These are phyloP conservation scores for Chimonanthus praecox DNA, from an alignment of 164 flowering plant genomes.

Conservation along the genomic window DNA sequence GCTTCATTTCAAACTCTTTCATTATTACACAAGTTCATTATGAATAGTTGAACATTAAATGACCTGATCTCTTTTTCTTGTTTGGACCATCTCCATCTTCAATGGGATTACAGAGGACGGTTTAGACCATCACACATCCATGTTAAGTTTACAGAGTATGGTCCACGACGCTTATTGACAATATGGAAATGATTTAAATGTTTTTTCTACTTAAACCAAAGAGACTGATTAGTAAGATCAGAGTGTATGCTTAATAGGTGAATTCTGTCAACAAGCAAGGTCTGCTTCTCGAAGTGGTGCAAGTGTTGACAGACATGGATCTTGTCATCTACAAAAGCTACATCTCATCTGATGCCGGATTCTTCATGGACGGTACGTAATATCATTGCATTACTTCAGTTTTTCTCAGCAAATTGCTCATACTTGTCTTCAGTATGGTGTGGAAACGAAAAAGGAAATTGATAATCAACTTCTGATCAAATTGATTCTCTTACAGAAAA, in stretches of 20 bases:
- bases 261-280: slow-evolving; percentile 65
- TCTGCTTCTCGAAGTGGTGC: slow-evolving; percentile 60
- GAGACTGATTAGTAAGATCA: slow-evolving; percentile 32
- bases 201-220: not conserved
- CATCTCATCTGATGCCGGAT: slow-evolving; percentile 72
- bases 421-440: too few species aligned
- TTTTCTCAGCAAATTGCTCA: too few species aligned
- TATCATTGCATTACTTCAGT: not conserved
- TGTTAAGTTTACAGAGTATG: not conserved
- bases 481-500: too few species aligned
- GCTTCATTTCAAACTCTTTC: too few species aligned
- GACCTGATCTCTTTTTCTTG: too few species aligned
- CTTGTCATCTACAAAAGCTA: slow-evolving; percentile 55
- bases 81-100: too few species aligned
- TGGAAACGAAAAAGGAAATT: too few species aligned
- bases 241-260: slow-evolving; percentile 28
- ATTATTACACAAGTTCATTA: too few species aligned
- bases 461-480: too few species aligned
- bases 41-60: too few species aligned
- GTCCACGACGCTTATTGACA: not conserved
- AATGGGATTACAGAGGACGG: too few species aligned
- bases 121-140: not conserved
- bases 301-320: slow-evolving; percentile 60
- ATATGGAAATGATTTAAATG: not conserved
- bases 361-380: slow-evolving; percentile 79